phyloP scores from a whole-genome alignment of 371 early-diverging fungal species.

The Amoeboaphelidium protococcarum region DNA sequence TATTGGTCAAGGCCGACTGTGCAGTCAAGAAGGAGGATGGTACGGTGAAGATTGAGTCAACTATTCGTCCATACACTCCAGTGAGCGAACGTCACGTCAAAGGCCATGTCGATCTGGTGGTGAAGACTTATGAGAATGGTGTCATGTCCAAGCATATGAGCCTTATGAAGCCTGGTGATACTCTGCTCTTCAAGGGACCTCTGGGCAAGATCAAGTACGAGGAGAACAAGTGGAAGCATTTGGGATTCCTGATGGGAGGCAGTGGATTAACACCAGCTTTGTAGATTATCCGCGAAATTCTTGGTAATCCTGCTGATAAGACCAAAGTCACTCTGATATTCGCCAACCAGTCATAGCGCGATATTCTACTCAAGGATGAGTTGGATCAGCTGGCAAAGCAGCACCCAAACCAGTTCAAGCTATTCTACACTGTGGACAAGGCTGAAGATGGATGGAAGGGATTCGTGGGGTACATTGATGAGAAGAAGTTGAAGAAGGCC shows the following conservation, averaged over 20 bases:
- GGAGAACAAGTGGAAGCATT: constrained; percentile 36
- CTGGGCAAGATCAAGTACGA: constrained; percentile 51
- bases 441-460: constrained; percentile 29
- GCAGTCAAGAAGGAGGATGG: constrained; percentile 27
- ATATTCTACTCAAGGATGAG: constrained; percentile 54
- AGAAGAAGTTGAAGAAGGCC: constrained; percentile 31
- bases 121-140: constrained; percentile 41
- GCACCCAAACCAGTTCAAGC: constrained; percentile 47
- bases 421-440: constrained; percentile 53
- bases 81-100: constrained; percentile 31
- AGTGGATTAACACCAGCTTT: constrained; percentile 83
- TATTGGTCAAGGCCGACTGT: constrained; percentile 34
- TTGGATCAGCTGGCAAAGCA: constrained; percentile 35
- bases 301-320: constrained; percentile 33
- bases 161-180: constrained; percentile 46
- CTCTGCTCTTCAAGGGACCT: constrained; percentile 68
- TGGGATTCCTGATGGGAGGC: constrained; percentile 75
- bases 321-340: constrained; percentile 65
- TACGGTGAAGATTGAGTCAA: neutral
- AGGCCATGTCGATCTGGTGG: constrained; percentile 58
- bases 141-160: constrained; percentile 2
- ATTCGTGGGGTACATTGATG: constrained; percentile 34
- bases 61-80: constrained; percentile 64
- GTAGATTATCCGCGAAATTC: constrained; percentile 23
- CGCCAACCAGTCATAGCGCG: constrained; percentile 54